Evolutionary conservation across 192 early-diverging fungal genomes (phyloP).

Genomic region (Blastocladiella britannica): DNA sequence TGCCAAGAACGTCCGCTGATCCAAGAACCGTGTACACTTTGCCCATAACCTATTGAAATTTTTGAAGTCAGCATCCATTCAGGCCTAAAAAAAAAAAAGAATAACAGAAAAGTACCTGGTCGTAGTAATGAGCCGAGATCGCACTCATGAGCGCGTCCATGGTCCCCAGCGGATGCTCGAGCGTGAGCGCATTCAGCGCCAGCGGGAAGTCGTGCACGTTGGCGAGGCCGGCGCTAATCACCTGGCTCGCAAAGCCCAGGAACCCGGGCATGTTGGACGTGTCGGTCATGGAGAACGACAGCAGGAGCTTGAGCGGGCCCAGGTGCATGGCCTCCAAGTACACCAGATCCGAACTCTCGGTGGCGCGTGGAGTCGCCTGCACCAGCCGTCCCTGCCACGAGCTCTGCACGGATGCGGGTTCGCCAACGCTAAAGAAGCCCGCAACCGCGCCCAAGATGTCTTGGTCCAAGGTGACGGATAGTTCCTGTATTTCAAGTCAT

Average conservation of each 20-base stretch:
- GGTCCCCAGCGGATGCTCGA: slow-evolving; percentile 75
- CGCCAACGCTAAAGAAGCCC: background rate
- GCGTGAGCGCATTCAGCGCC: slow-evolving; percentile 63
- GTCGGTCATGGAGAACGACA: slow-evolving; percentile 50
- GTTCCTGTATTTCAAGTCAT: slow-evolving; percentile 10
- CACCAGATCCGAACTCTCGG: slow-evolving; percentile 46
- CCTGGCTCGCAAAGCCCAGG: slow-evolving; percentile 46
- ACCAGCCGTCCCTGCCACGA: background rate
- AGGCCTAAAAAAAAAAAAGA: background rate
- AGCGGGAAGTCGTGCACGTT: slow-evolving; percentile 90
- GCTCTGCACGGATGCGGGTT: no score
- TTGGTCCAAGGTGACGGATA: background rate
- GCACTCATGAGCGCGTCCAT: slow-evolving; percentile 48
- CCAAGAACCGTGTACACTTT: slow-evolving; percentile 58
- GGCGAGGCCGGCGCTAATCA: slow-evolving; percentile 93
- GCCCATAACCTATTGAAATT: slow-evolving; percentile 21
- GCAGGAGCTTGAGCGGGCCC: slow-evolving; percentile 82
- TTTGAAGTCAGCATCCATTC: slow-evolving; percentile 1
- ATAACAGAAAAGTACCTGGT: slow-evolving; percentile 73
- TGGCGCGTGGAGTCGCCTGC: slow-evolving; percentile 33
- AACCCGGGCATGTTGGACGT: slow-evolving; percentile 10
- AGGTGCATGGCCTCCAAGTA: slow-evolving; percentile 90
- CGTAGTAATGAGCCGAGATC: slow-evolving; percentile 59
- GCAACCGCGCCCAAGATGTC: background rate
- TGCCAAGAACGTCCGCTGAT: slow-evolving; percentile 90